phyloP scores from a whole-genome alignment of 345 rosid genomes.

The Arabidopsis suecica region DNA sequence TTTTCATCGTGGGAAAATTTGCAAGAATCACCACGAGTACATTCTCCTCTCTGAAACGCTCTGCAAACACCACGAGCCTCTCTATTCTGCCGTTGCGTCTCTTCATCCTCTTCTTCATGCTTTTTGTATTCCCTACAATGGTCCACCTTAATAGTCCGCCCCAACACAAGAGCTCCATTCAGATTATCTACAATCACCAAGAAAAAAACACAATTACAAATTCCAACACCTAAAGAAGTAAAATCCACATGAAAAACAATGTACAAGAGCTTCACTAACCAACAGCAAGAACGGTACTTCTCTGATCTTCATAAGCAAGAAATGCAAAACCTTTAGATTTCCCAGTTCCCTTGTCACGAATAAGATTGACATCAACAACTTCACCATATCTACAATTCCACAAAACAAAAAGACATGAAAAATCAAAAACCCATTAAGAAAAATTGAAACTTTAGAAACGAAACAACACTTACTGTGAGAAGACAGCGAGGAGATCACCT shows the following conservation, averaged over 20 bases:
- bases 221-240: neutral
- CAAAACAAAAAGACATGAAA: neutral
- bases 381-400: constrained; percentile 63
- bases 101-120: constrained; percentile 93
- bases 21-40: constrained; percentile 85
- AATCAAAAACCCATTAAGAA: neutral
- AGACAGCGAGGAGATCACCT: constrained; percentile 95
- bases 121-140: constrained; percentile 73
- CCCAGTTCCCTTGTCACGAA: constrained; percentile 90
- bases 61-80: constrained; percentile 92
- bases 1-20: constrained; percentile 88
- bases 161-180: constrained; percentile 78
- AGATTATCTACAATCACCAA: constrained; percentile 63
- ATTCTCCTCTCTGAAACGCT: constrained; percentile 94
- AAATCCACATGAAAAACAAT: neutral
- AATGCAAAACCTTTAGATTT: constrained; percentile 92
- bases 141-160: constrained; percentile 75
- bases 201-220: neutral
- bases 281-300: constrained; percentile 91
- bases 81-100: constrained; percentile 62
- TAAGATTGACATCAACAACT: constrained; percentile 89
- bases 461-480: constrained; percentile 65
- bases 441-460: neutral
- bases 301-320: constrained; percentile 92
- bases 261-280: constrained; percentile 52